Conservation (phyloP, 2,329 filamentous ascomycete species). For the Calonectria crousiana region DNA sequence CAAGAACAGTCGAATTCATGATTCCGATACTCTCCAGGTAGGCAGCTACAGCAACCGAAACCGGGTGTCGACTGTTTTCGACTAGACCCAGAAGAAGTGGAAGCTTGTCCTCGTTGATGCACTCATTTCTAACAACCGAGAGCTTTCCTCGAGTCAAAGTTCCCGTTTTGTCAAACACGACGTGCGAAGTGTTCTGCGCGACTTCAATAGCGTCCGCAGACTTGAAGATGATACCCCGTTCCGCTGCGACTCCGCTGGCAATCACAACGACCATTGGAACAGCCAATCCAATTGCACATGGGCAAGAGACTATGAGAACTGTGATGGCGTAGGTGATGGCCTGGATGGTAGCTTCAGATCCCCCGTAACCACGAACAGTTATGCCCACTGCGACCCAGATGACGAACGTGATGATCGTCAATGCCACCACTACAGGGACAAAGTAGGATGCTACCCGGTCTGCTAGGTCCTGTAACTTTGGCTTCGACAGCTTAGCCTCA, state of each 20-base stretch:
- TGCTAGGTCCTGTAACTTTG: conserved; percentile 75
- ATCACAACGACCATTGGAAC: conserved; percentile 85
- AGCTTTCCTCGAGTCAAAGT: conserved; percentile 75
- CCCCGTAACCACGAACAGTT: conserved; percentile 51
- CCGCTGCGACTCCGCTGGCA: conserved; percentile 74
- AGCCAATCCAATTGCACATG: conserved; percentile 80
- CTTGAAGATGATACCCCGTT: conserved; percentile 77
- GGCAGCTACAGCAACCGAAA: conserved; percentile 60
- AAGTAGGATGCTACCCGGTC: conserved; percentile 77
- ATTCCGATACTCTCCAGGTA: conserved; percentile 50
- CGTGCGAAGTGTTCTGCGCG: conserved; percentile 70
- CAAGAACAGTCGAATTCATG: conserved; percentile 36
- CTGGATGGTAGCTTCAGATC: conserved; percentile 63
- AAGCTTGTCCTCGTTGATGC: background rate
- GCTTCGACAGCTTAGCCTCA: conserved; percentile 75
- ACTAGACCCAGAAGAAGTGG: conserved; percentile 48
- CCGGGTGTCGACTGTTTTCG: conserved; percentile 62
- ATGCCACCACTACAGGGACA: conserved; percentile 71
- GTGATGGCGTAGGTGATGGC: conserved; percentile 81
- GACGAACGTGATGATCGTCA: conserved; percentile 72
- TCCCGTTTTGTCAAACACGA: conserved; percentile 86
- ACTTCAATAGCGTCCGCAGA: conserved; percentile 73
- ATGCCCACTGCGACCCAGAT: conserved; percentile 75
- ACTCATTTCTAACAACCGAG: conserved; percentile 47
- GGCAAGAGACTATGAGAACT: conserved; percentile 81